Conservation (phyloP, 2,329 filamentous ascomycete genomes). For the Curvularia hawaiiensis region DNA sequence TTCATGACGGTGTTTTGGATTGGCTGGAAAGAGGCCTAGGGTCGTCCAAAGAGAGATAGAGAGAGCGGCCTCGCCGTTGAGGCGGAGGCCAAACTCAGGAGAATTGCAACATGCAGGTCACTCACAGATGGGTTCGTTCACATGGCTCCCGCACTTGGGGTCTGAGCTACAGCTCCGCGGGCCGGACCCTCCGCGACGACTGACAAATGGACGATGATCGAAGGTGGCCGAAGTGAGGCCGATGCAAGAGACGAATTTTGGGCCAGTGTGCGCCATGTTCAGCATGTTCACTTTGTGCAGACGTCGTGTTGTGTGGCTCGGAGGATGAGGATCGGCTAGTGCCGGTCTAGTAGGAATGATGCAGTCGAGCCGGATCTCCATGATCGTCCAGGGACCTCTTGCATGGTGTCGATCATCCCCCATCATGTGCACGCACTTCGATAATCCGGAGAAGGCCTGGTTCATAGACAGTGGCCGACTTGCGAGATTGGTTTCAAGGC, state of each 20-base stretch:
- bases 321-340: conserved; percentile 11
- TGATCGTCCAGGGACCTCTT: conserved; percentile 16
- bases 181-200: conserved; percentile 19
- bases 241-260: conserved; percentile 4
- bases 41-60: neutral
- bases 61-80: neutral
- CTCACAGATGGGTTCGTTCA: neutral
- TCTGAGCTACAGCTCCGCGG: conserved; percentile 26
- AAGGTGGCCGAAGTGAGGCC: conserved; percentile 11
- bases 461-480: conserved; percentile 8
- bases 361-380: conserved; percentile 14
- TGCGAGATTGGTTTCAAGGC: neutral
- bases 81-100: conserved; percentile 9
- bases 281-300: conserved; percentile 6
- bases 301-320: conserved; percentile 7
- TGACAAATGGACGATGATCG: conserved; percentile 12
- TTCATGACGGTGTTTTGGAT: neutral
- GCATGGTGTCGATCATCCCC: conserved; percentile 10
- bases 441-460: conserved; percentile 1
- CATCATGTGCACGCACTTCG: conserved; percentile 11
- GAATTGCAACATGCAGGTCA: conserved; percentile 10
- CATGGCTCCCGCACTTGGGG: conserved; percentile 15
- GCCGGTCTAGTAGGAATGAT: conserved; percentile 10
- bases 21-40: neutral
- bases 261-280: neutral